A percentile compares a stretch with the other conserved stretches of the same genome.
Evolutionary conservation across 352 stramenopile species (phyloP).

Genomic region (Phytophthora sp.): DNA sequence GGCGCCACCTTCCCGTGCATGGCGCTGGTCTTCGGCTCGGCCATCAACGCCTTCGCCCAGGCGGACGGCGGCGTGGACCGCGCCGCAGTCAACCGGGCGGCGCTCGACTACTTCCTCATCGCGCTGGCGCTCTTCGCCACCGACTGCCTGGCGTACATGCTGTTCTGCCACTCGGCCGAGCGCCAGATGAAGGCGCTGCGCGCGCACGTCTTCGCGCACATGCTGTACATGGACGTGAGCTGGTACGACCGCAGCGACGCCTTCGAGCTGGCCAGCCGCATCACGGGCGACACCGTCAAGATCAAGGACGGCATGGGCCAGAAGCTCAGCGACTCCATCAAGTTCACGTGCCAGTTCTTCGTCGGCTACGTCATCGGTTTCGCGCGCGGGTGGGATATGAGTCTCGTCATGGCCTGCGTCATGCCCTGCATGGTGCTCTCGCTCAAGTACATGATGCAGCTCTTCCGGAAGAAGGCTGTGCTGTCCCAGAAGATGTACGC

Average conservation of each 20-base stretch:
- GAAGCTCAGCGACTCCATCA: conserved; percentile 47
- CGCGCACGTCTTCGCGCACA: conserved; percentile 33
- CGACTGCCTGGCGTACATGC: conserved; percentile 16
- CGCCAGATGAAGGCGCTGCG: conserved; percentile 47
- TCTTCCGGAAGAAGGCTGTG: conserved; percentile 17
- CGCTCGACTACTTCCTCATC: conserved; percentile 38
- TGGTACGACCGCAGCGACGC: conserved; percentile 50
- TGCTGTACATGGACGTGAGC: conserved; percentile 51
- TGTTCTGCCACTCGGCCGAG: conserved; percentile 26
- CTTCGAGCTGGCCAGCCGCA: conserved; percentile 38
- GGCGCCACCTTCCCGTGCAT: conserved; percentile 57
- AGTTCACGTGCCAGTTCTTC: conserved; percentile 43
- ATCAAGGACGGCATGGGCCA: conserved; percentile 57
- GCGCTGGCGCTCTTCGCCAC: conserved; percentile 41
- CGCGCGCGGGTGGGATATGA: conserved; percentile 42
- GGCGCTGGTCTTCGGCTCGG: conserved; percentile 55
- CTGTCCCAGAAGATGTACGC: conserved; percentile 43
- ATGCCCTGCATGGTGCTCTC: conserved; percentile 47
- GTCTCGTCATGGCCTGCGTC: conserved; percentile 44
- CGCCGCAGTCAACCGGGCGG: conserved; percentile 23
- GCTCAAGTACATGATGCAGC: conserved; percentile 35
- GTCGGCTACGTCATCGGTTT: conserved; percentile 48
- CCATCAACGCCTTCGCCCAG: conserved; percentile 43
- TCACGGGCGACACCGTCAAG: conserved; percentile 51
- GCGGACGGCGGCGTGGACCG: conserved; percentile 35